Evolutionary conservation across 768 basidiomycete genomes (phyloP).

Genomic region (Mycena rebaudengoi): DNA sequence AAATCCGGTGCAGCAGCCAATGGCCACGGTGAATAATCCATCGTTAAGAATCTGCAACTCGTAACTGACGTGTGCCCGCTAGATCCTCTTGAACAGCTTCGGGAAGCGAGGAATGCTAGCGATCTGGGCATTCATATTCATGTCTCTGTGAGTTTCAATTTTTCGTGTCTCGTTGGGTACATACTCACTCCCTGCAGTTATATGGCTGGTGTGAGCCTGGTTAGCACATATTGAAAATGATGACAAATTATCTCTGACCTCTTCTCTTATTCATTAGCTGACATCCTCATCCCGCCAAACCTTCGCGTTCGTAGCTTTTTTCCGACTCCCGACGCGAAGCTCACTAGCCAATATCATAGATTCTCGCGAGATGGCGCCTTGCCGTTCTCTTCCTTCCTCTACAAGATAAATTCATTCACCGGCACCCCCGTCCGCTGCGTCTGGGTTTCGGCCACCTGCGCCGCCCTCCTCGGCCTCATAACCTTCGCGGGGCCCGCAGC

Average conservation of each 20-base stretch:
- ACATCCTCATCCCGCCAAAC: slow-evolving; percentile 11
- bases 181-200: background rate
- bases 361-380: slow-evolving; percentile 8
- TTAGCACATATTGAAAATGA: background rate
- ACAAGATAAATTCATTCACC: slow-evolving; percentile 5
- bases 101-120: slow-evolving; percentile 57
- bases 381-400: background rate
- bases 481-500: slow-evolving; percentile 62
- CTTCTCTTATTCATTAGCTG: background rate
- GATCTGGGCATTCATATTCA: slow-evolving; percentile 64
- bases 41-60: background rate
- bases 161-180: no score
- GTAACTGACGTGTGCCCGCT: background rate
- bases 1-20: slow-evolving; percentile 44
- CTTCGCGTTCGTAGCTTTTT: slow-evolving; percentile 4
- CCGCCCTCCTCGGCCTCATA: slow-evolving; percentile 57
- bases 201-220: background rate
- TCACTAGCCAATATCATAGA: background rate
- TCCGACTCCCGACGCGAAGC: background rate
- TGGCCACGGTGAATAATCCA: slow-evolving; percentile 44
- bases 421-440: slow-evolving; percentile 65
- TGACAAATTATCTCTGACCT: background rate
- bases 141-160: slow-evolving; percentile 50
- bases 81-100: slow-evolving; percentile 56
- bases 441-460: slow-evolving; percentile 50